These are phyloP conservation scores for Harringtonia lauricola DNA, from an alignment of 2,329 filamentous ascomycete genomes.

Conservation along the genomic window DNA sequence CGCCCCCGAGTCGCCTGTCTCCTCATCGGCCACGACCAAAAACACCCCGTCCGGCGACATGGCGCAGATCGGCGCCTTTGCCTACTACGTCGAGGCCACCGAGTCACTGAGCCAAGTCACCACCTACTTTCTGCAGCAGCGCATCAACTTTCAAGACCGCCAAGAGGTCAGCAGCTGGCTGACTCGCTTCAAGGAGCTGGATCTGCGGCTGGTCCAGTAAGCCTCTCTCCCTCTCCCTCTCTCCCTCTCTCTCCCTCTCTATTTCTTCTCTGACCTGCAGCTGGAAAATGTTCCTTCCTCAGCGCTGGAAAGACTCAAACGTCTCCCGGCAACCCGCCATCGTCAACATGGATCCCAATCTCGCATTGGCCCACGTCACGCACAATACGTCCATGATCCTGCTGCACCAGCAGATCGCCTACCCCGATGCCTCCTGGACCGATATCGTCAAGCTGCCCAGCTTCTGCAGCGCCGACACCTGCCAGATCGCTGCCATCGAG, in stretches of 20 bases:
- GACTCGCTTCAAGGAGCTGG: conserved; percentile 28
- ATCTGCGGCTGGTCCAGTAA: conserved; percentile 23
- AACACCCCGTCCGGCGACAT: conserved; percentile 9
- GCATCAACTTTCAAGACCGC: conserved; percentile 19
- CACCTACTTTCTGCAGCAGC: conserved; percentile 24
- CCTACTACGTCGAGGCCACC: conserved; percentile 26
- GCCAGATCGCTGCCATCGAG: conserved; percentile 32
- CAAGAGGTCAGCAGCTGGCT: conserved; percentile 23
- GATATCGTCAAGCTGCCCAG: conserved; percentile 26
- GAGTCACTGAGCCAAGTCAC: conserved; percentile 24
- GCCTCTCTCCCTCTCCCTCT: no score
- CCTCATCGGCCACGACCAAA: neutral
- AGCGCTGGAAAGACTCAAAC: conserved; percentile 19
- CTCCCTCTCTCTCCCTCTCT: no score
- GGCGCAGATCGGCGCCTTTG: conserved; percentile 23
- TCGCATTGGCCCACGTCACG: conserved; percentile 36
- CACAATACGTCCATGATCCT: conserved; percentile 39
- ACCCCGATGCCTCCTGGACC: conserved; percentile 22
- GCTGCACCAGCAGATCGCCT: conserved; percentile 36
- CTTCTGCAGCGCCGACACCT: conserved; percentile 35
- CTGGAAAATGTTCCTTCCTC: conserved; percentile 15
- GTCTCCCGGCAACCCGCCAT: conserved; percentile 16
- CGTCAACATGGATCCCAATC: conserved; percentile 33
- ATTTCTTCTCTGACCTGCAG: neutral
- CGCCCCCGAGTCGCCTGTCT: conserved; percentile 3